A percentile compares a stretch with the other conserved stretches of the same genome.
Evolutionary conservation across 768 basidiomycete species (phyloP).

Genomic region (Boletus vinaceobasis): DNA sequence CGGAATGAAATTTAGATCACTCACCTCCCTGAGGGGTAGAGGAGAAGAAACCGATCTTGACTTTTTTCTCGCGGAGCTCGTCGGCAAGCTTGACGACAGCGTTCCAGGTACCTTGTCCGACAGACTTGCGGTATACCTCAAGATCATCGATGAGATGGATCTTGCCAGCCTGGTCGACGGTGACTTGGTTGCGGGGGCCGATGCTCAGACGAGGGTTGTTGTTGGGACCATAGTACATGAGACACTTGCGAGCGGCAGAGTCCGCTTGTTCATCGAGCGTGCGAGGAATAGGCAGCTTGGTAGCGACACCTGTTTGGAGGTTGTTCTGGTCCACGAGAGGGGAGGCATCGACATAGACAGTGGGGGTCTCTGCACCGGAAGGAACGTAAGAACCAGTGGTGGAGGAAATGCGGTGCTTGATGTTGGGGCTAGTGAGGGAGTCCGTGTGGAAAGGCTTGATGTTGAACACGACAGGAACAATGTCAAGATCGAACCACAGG

Average conservation of each 20-base stretch:
- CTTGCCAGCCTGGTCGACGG: slow-evolving; percentile 82
- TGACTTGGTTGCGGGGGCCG: slow-evolving; percentile 81
- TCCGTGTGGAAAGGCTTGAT: slow-evolving; percentile 83
- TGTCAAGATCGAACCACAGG: slow-evolving; percentile 79
- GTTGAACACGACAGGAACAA: slow-evolving; percentile 83
- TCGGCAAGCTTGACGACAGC: slow-evolving; percentile 78
- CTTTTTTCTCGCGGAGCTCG: slow-evolving; percentile 80
- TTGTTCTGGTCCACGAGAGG: slow-evolving; percentile 42
- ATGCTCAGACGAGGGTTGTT: slow-evolving; percentile 84
- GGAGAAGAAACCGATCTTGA: slow-evolving; percentile 92
- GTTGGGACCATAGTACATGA: slow-evolving; percentile 79
- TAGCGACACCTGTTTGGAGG: slow-evolving; percentile 45
- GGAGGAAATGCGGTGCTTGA: slow-evolving; percentile 81
- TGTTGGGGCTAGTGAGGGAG: slow-evolving; percentile 69
- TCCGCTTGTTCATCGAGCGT: slow-evolving; percentile 84
- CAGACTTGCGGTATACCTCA: slow-evolving; percentile 71
- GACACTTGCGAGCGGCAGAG: slow-evolving; percentile 78
- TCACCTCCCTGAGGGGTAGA: slow-evolving; percentile 92
- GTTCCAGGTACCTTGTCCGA: slow-evolving; percentile 74
- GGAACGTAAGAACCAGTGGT: slow-evolving; percentile 75
- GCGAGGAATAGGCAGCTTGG: slow-evolving; percentile 67
- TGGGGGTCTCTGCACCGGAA: slow-evolving; percentile 75
- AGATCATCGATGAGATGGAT: slow-evolving; percentile 85
- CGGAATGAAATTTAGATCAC: slow-evolving; percentile 18
- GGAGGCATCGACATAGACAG: slow-evolving; percentile 59